Percentiles rank a stretch among this genome's conserved stretches.
phyloP scores from a whole-genome alignment of 805 yeast species.

The Yarrowia keelungensis region DNA sequence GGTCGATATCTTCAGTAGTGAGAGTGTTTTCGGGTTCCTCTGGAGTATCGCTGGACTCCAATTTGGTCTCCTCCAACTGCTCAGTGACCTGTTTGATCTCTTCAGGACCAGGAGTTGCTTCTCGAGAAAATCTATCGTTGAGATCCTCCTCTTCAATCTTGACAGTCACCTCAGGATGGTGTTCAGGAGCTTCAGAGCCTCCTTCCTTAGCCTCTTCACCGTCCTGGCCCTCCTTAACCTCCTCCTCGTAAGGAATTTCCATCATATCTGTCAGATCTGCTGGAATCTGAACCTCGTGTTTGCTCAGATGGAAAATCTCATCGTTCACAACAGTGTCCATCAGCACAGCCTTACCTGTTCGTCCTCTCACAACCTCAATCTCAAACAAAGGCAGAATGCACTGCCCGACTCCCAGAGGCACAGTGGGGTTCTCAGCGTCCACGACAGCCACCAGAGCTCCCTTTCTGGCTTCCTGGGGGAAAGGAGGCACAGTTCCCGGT shows the following conservation, averaged over 20 bases:
- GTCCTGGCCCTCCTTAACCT: too few species aligned
- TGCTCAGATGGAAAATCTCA: conserved; percentile 61
- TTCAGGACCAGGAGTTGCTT: conserved; percentile 19
- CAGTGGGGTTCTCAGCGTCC: conserved; percentile 64
- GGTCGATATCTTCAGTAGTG: conserved; percentile 60
- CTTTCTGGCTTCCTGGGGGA: conserved; percentile 56
- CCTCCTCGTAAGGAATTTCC: conserved; percentile 40
- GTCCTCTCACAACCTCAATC: conserved; percentile 57
- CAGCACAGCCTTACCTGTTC: conserved; percentile 79
- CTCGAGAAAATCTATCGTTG: conserved; percentile 12
- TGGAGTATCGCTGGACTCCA: neutral
- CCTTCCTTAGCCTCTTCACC: neutral
- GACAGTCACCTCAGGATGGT: neutral
- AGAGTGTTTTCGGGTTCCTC: conserved; percentile 39
- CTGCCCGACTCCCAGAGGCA: conserved; percentile 75
- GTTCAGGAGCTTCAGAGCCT: neutral
- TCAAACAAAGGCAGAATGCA: conserved; percentile 51
- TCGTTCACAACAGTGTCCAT: conserved; percentile 75
- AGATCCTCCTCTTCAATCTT: conserved; percentile 11
- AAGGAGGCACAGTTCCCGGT: conserved; percentile 59
- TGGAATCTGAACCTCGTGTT: conserved; percentile 58
- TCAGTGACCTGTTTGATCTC: neutral
- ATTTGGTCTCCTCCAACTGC: neutral
- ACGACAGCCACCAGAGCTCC: conserved; percentile 79
- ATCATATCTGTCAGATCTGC: conserved; percentile 46